phyloP scores from a whole-genome alignment of 1,284 basidiomycete species.

The Takashimella tepidaria region DNA sequence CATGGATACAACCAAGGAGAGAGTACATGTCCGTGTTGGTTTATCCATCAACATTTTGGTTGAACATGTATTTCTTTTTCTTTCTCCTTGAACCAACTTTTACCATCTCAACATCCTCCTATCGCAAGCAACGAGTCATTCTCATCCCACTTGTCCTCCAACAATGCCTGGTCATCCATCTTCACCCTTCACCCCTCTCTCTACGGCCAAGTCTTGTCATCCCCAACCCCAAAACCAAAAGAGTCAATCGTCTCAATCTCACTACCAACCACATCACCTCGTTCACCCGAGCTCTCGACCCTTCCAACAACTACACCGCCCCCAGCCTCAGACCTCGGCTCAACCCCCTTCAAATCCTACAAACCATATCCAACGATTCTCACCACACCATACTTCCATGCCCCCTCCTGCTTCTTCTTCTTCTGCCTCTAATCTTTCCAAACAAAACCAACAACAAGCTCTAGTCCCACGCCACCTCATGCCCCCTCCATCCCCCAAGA shows the following conservation, averaged over 20 bases:
- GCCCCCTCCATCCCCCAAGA: slow-evolving; percentile 8
- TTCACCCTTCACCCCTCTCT: slow-evolving; percentile 1
- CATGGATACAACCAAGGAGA: background rate
- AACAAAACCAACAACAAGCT: slow-evolving; percentile 1
- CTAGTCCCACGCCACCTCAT: background rate
- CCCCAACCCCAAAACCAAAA: background rate
- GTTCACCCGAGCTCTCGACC: background rate
- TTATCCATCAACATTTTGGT: too few relatives aligned
- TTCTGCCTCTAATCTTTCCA: background rate
- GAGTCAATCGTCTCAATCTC: too few relatives aligned
- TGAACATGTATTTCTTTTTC: too few relatives aligned
- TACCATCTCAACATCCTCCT: too few relatives aligned
- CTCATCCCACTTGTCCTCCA: too few relatives aligned
- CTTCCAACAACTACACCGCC: slow-evolving; percentile 10
- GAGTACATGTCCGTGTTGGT: too few relatives aligned
- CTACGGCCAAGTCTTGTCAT: background rate
- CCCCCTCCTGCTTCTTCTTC: slow-evolving; percentile 6
- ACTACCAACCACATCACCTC: background rate
- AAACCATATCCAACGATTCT: slow-evolving; percentile 10
- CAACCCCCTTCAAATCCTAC: slow-evolving; percentile 10
- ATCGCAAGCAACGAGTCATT: too few relatives aligned
- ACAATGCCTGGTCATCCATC: slow-evolving; percentile 2
- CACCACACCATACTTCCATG: slow-evolving; percentile 18
- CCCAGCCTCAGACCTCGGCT: slow-evolving; percentile 9
- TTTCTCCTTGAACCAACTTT: too few relatives aligned